phyloP scores from a whole-genome alignment of 129 eudicot genomes.

The Solidago caesia region DNA sequence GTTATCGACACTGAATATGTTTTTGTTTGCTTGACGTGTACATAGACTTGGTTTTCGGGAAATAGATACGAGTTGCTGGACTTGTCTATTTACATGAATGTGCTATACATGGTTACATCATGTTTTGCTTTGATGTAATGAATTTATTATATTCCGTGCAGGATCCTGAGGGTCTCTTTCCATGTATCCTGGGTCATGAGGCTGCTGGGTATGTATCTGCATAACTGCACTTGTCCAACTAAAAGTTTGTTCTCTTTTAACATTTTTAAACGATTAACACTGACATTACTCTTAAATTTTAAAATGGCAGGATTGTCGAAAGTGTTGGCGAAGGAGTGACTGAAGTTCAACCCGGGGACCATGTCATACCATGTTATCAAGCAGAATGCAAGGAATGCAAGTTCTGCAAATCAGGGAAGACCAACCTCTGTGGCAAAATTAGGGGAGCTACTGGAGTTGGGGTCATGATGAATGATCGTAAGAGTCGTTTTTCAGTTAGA shows the following conservation, averaged over 20 bases:
- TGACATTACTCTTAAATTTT: not conserved
- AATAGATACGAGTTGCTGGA: not conserved
- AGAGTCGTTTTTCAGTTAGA: conserved; percentile 89
- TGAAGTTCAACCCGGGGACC: conserved; percentile 95
- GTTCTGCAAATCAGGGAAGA: conserved; percentile 97
- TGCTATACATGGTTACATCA: not conserved
- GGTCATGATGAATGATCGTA: conserved; percentile 91
- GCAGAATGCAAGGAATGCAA: conserved; percentile 98
- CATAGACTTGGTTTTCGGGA: not conserved
- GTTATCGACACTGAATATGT: not conserved
- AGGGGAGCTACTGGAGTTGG: conserved; percentile 98
- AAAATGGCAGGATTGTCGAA: conserved; percentile 76
- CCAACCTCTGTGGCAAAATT: conserved; percentile 98
- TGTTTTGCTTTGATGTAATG: not conserved
- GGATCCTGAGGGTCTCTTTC: conserved; percentile 99
- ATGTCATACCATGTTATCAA: conserved; percentile 99
- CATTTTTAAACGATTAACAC: not conserved
- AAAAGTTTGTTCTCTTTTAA: not conserved
- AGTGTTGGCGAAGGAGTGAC: conserved; percentile 99
- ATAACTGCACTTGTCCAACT: not conserved
- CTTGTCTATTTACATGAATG: not conserved
- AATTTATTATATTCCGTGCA: conserved; percentile 24
- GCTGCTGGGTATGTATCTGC: conserved; percentile 64
- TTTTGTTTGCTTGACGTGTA: not conserved
- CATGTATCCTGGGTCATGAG: conserved; percentile 98